Evolutionary conservation across 1,284 basidiomycete species (phyloP).

Genomic region (Serendipita sp.): DNA sequence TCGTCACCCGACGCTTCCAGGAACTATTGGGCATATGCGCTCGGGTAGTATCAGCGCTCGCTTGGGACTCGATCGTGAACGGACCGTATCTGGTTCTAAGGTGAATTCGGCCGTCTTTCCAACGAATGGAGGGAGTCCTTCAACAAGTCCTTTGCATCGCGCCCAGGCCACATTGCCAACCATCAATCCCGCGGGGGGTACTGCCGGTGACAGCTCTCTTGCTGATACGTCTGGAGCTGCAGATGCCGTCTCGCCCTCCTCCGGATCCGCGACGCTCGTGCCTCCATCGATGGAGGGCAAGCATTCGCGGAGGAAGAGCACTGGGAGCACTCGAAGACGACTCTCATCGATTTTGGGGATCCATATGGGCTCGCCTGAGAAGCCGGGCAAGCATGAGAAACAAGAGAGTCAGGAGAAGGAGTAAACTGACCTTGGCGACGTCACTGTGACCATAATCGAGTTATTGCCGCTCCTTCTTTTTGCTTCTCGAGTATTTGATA

Average conservation of each 20-base stretch:
- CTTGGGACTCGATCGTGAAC: background rate
- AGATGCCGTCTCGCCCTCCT: background rate
- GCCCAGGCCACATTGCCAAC: background rate
- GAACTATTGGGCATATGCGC: background rate
- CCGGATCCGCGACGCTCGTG: background rate
- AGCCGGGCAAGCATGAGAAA: background rate
- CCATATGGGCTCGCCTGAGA: background rate
- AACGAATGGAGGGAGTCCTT: background rate
- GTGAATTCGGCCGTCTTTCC: background rate
- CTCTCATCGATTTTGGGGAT: constrained; percentile 1
- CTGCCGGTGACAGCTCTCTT: background rate
- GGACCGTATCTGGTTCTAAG: background rate
- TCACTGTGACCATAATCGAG: no score
- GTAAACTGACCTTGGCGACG: no score
- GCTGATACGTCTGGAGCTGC: background rate
- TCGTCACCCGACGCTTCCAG: background rate
- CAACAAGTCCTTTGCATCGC: background rate
- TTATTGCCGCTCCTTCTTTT: no score
- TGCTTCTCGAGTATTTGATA: no score
- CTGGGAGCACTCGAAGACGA: background rate
- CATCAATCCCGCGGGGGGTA: background rate
- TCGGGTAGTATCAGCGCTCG: constrained; percentile 3
- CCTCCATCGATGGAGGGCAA: background rate
- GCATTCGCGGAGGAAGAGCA: background rate
- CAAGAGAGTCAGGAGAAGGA: background rate